These are phyloP conservation scores for Xylariaceae sp. DNA, from an alignment of 2,329 filamentous ascomycete species.

Conservation along the genomic window DNA sequence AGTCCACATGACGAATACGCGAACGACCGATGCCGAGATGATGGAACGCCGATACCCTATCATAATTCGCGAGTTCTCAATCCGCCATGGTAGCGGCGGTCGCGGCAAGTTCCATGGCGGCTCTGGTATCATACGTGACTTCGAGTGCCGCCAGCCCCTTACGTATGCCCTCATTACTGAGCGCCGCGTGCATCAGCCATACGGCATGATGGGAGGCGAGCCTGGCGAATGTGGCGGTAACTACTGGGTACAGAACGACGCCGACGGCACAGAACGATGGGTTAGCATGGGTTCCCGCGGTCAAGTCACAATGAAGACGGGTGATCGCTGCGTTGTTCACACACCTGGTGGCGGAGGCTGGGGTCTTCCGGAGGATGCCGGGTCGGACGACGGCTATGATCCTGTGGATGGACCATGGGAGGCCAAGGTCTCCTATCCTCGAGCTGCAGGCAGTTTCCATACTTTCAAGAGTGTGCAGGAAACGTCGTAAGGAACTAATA, in stretches of 20 bases:
- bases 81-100: conserved; percentile 57
- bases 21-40: conserved; percentile 70
- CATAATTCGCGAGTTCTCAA: conserved; percentile 60
- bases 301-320: conserved; percentile 69
- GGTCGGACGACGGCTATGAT: too few species aligned
- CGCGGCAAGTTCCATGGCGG: conserved; percentile 60
- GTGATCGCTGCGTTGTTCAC: conserved; percentile 72
- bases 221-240: conserved; percentile 78
- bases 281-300: conserved; percentile 79
- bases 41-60: conserved; percentile 73
- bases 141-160: conserved; percentile 68
- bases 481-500: too few species aligned
- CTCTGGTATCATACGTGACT: conserved; percentile 66
- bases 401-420: too few species aligned
- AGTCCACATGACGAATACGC: conserved; percentile 74
- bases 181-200: conserved; percentile 67
- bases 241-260: conserved; percentile 66
- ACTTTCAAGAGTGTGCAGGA: too few species aligned
- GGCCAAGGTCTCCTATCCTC: too few species aligned
- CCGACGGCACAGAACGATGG: conserved; percentile 53
- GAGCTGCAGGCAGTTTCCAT: too few species aligned
- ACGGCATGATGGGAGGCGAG: conserved; percentile 78
- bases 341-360: conserved; percentile 80
- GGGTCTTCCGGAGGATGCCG: conserved; percentile 40
- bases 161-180: conserved; percentile 72